A percentile compares a stretch with the other conserved stretches of the same genome.
Evolutionary conservation across 148 eudicot genomes (phyloP).

Genomic region (Chenopodium formosanum): DNA sequence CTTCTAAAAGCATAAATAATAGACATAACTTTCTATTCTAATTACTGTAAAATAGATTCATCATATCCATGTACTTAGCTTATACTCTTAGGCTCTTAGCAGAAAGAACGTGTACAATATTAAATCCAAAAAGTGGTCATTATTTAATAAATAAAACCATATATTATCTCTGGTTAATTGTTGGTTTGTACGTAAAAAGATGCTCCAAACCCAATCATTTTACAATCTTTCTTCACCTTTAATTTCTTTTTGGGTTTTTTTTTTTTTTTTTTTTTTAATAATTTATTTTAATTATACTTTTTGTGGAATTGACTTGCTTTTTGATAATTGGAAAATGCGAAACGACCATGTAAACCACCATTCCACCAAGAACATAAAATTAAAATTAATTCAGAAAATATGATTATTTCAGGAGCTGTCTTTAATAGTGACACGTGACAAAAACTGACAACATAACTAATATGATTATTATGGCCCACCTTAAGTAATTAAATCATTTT

Average conservation of each 20-base stretch:
- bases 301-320: constrained; percentile 20
- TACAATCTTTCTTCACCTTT: constrained; percentile 15
- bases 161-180: constrained; percentile 13
- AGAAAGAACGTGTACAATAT: constrained; percentile 22
- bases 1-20: constrained; percentile 6
- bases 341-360: not conserved
- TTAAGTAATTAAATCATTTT: constrained; percentile 5
- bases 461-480: constrained; percentile 27
- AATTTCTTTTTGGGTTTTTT: not conserved
- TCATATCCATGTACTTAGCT: not conserved
- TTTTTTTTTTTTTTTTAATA: not conserved
- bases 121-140: constrained; percentile 9
- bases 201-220: constrained; percentile 29
- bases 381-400: not conserved
- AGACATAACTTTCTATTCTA: constrained; percentile 9
- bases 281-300: not conserved
- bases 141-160: not conserved
- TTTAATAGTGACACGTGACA: constrained; percentile 26
- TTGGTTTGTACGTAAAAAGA: constrained; percentile 16
- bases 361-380: not conserved
- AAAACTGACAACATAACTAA: constrained; percentile 20
- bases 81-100: not conserved
- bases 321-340: not conserved
- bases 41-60: not conserved
- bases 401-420: constrained; percentile 1